Base-by-base conservation (phyloP, 345 rosid species). In the thale cress (Arabidopsis thaliana) region DNA sequence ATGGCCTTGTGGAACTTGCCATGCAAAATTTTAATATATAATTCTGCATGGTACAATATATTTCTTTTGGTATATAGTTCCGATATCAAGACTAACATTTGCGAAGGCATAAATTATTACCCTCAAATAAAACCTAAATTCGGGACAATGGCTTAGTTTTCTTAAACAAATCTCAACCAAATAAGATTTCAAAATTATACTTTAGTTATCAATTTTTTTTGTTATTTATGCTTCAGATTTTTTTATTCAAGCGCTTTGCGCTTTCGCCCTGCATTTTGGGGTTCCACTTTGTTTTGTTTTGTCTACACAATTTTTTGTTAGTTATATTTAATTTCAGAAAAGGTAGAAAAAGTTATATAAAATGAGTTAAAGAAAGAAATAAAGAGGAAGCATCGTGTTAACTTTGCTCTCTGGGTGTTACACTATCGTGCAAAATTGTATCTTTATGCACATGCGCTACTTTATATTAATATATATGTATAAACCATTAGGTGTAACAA, bases 371-470 rank as follows among this genome's bases (percentile, higher is more conserved):
- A 71, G 6, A 33, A 57, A 50, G 10, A 10, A 42, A 61, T 20
- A 76, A 76, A 69, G 80, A 69, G 56, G 50, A 71, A 20, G 68
- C 48, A 58, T 25, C 73, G 64, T 78, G 77, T 72, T 59, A 72
- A 1, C 64, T 72, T 65, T 72, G 69, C 73, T 52, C 73, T 72
- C 81, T 78, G 81, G 72, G 81, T 66, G 74, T 78, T 66, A 72
- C 77, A 72, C 74, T 78, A 72, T 72, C 81, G 73, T 59, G 73
- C 73, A 72, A 66, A 65, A 34, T 59, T 72, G 51, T 65, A 50
- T 65, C 77, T 72, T 78, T 78, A 78, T 59, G 73, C 77, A 66
- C 81, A 78, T 67, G 81, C 81, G 58, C 59, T 59, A 72, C 81
- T 78, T 78, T 65, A 78, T 71, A 42, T 25, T 50, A 72, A 25